Conservation (phyloP, 306 rosid genomes). For the Vigna trinervia region DNA sequence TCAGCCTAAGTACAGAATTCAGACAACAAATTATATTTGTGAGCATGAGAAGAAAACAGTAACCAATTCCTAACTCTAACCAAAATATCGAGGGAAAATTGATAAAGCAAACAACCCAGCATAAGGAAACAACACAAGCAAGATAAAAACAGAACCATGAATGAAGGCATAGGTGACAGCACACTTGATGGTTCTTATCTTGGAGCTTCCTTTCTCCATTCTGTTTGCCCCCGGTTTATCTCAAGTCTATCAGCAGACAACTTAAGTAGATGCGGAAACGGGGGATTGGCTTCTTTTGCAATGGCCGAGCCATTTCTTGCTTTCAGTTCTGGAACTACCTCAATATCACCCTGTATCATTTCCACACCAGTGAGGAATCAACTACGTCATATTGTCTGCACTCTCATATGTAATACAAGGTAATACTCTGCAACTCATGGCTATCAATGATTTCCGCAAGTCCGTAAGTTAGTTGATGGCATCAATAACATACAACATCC, state of each 20-base stretch:
- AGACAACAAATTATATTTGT: constrained; percentile 21
- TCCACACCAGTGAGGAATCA: constrained; percentile 82
- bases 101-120: not conserved
- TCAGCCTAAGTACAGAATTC: constrained; percentile 32
- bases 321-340: constrained; percentile 50
- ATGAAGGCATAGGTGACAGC: not conserved
- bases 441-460: constrained; percentile 70
- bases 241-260: constrained; percentile 72
- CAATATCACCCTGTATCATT: constrained; percentile 49
- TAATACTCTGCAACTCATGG: constrained; percentile 84
- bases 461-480: constrained; percentile 38
- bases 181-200: constrained; percentile 53
- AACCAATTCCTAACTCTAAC: constrained; percentile 20
- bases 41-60: constrained; percentile 12
- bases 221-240: constrained; percentile 86
- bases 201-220: constrained; percentile 87
- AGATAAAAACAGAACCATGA: constrained; percentile 19
- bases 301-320: constrained; percentile 66
- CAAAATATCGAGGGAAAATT: not conserved
- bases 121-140: constrained; percentile 28
- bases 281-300: constrained; percentile 47
- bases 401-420: constrained; percentile 93
- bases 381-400: constrained; percentile 82
- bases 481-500: not conserved
- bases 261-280: constrained; percentile 80